These are phyloP conservation scores for Pichia deserticola DNA, from an alignment of 805 yeast species.

Conservation along the genomic window DNA sequence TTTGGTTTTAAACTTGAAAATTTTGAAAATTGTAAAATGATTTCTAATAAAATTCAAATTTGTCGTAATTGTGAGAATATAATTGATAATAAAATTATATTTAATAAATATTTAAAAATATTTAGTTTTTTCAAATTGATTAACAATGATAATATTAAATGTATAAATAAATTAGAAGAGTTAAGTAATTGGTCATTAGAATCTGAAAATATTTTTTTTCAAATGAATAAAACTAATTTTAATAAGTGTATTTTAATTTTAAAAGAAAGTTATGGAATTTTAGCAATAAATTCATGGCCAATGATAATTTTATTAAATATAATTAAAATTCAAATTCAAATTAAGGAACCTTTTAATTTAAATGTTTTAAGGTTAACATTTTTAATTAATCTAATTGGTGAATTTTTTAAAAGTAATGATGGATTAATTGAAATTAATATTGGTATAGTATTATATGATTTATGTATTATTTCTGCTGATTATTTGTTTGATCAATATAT, in stretches of 20 bases:
- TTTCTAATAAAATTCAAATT: neutral
- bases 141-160: neutral
- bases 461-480: slow-evolving; percentile 10
- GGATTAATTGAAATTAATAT: slow-evolving; percentile 4
- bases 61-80: slow-evolving; percentile 6
- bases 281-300: slow-evolving; percentile 21
- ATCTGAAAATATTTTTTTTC: neutral
- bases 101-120: neutral
- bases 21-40: neutral
- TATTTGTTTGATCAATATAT: slow-evolving; percentile 2
- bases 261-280: neutral
- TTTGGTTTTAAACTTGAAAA: slow-evolving; percentile 13
- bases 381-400: slow-evolving; percentile 10
- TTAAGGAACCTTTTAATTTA: slow-evolving; percentile 7
- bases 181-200: neutral
- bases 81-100: neutral
- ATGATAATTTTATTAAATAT: slow-evolving; percentile 9
- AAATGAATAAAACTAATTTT: neutral
- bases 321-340: slow-evolving; percentile 7
- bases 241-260: neutral
- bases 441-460: slow-evolving; percentile 17
- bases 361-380: slow-evolving; percentile 11
- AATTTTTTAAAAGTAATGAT: slow-evolving; percentile 6
- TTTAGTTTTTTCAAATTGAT: neutral
- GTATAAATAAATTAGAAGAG: slow-evolving; percentile 2